phyloP scores from a whole-genome alignment of 768 basidiomycete genomes.

The Suillus americanus region DNA sequence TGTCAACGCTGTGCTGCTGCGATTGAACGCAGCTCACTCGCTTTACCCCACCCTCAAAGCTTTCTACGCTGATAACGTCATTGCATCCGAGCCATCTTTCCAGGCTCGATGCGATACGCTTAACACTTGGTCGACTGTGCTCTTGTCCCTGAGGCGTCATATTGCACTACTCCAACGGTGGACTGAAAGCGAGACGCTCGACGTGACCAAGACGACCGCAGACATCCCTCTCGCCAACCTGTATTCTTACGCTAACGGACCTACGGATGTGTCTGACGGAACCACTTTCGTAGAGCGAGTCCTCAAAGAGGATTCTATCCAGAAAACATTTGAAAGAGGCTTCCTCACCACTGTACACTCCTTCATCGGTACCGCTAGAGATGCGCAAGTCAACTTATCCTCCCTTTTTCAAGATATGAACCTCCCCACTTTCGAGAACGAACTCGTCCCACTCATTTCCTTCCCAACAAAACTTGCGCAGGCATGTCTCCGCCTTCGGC shows the following conservation, averaged over 20 bases:
- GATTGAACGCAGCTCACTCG: constrained; percentile 79
- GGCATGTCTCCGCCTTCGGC: constrained; percentile 83
- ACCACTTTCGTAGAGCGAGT: constrained; percentile 92
- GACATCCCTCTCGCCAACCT: constrained; percentile 47
- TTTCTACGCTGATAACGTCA: constrained; percentile 74
- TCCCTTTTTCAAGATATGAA: constrained; percentile 82
- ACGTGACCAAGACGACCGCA: constrained; percentile 74
- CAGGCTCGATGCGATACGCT: constrained; percentile 86
- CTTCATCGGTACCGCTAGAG: constrained; percentile 82
- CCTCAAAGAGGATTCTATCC: constrained; percentile 95
- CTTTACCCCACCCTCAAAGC: constrained; percentile 85
- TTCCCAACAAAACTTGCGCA: constrained; percentile 95
- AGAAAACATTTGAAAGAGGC: constrained; percentile 90
- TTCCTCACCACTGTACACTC: constrained; percentile 85
- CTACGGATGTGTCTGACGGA: constrained; percentile 56
- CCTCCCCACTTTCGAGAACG: constrained; percentile 86
- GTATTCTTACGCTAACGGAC: constrained; percentile 30
- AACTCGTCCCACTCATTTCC: constrained; percentile 89
- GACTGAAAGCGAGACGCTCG: constrained; percentile 91
- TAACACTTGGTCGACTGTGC: constrained; percentile 89
- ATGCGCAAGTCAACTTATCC: constrained; percentile 80
- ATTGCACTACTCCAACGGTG: constrained; percentile 81
- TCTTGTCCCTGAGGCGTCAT: constrained; percentile 80
- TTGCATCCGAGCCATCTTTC: constrained; percentile 64
- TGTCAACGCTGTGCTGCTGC: constrained; percentile 65